A percentile compares a stretch with the other conserved stretches of the same genome.
These are phyloP conservation scores for Coffea eugenioides DNA, from an alignment of 257 asterid genomes.

Conservation along the genomic window DNA sequence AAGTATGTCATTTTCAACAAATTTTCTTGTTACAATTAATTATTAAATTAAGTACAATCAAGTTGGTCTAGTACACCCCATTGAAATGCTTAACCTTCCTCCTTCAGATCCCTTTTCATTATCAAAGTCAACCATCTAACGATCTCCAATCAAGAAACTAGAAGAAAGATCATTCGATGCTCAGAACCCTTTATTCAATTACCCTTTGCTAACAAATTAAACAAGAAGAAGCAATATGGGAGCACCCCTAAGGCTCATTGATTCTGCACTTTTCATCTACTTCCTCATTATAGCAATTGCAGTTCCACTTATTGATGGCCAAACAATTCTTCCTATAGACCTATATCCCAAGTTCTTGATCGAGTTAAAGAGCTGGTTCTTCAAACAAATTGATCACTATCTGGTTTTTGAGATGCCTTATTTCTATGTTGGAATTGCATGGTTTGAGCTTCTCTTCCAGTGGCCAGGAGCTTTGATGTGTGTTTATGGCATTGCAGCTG, in stretches of 20 bases:
- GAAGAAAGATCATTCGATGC: not conserved
- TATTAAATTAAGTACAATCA: too few species aligned
- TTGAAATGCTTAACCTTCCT: too few species aligned
- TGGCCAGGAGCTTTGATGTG: conserved; percentile 73
- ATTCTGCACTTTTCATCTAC: conserved; percentile 52
- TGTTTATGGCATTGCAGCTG: conserved; percentile 56
- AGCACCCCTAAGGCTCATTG: conserved; percentile 43
- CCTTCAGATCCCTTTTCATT: conserved; percentile 27
- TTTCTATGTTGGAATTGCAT: conserved; percentile 69
- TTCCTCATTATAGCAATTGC: conserved; percentile 58
- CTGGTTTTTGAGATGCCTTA: conserved; percentile 64
- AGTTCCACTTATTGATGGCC: conserved; percentile 78
- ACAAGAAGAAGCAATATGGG: conserved; percentile 37
- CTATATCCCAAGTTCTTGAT: conserved; percentile 52
- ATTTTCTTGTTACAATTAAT: too few species aligned
- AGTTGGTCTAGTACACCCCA: too few species aligned
- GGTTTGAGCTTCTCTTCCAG: conserved; percentile 76
- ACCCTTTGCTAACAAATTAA: not conserved
- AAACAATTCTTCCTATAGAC: conserved; percentile 52
- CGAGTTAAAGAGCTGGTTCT: conserved; percentile 62
- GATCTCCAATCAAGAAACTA: not conserved
- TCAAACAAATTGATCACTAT: conserved; percentile 58
- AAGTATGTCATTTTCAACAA: too few species aligned
- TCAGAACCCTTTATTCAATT: not conserved
- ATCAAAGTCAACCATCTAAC: conserved; percentile 4